Percentiles rank a stretch among this genome's conserved stretches.
These are phyloP conservation scores for Arthrobotrys conoides DNA, from an alignment of 2,329 filamentous ascomycete species.

Conservation along the genomic window DNA sequence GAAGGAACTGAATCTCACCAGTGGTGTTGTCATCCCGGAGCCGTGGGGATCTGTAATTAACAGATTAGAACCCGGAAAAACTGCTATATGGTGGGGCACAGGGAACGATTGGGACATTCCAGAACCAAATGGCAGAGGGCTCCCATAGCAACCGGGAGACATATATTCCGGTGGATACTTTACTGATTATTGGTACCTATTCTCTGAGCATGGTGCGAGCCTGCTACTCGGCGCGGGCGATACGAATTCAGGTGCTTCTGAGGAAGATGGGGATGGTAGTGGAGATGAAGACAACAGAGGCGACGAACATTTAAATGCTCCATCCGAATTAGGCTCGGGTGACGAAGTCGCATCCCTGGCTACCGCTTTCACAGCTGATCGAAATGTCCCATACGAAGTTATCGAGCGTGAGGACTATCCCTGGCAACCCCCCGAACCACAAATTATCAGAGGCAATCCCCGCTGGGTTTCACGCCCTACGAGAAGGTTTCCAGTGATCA, in stretches of 20 bases:
- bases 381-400: too few relatives aligned
- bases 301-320: too few relatives aligned
- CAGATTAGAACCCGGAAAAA: background rate
- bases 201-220: background rate
- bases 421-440: too few relatives aligned
- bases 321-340: background rate
- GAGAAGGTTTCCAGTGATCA: too few relatives aligned
- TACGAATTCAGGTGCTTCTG: background rate
- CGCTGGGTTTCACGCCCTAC: too few relatives aligned
- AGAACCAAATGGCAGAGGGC: background rate
- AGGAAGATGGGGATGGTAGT: background rate
- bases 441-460: too few relatives aligned
- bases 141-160: background rate
- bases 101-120: background rate
- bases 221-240: background rate
- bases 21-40: background rate
- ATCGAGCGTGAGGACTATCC: too few relatives aligned
- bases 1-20: background rate
- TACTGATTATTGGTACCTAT: background rate
- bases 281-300: background rate
- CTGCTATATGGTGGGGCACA: background rate
- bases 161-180: constrained; percentile 1
- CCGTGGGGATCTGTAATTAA: background rate
- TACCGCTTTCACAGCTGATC: too few relatives aligned
- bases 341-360: background rate